Base-by-base conservation (phyloP, 176 grass and related monocot species). In the Musa beccarii region DNA sequence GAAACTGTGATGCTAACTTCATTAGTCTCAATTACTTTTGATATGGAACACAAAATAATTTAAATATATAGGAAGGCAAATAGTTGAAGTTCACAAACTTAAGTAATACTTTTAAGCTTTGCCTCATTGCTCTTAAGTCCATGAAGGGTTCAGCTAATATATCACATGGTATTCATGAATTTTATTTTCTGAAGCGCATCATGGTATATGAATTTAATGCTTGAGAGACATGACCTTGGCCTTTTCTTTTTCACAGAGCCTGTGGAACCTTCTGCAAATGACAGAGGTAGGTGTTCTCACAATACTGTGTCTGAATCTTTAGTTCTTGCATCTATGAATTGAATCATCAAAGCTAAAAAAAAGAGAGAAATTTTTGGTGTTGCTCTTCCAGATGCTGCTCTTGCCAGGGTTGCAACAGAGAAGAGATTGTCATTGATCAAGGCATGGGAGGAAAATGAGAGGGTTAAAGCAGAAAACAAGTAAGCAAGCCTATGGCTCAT, bases 381-480 rank as follows among this genome's bases (percentile, higher is more conserved):
- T 59, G 15, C 61, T 62, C 15, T 49, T 80, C 57, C 78, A 98
- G 94, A 89, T 50, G 71, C 83, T 52, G 80, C 76, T 72, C 84
- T 93, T 29, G 80, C 90, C 13, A 91, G 83, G 69, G 77, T 93
- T 50, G 84, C 89, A 57, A 80, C 84, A 0, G 88, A 93, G 52
- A 93, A 87, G 55, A 85, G 65, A 49, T 65, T 75, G 21, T 93
- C 90, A 76, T 70, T 98, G 77, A 91, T 98, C 54, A 93, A 84
- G 75, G 86, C 94, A 80, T 93, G 94, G 94, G 90, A 91, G 63
- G 86, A 87, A 10, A 98, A 87, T 26, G 83, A 89, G 63, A 98
- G 93, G 73, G 62, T 82, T 14, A 93, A 89, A 73, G 90, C 88
- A 28, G 84, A 98, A 10, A 91, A 98, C 70, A 98, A 84, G 94